Conservation (phyloP, 495 filamentous ascomycete species). For the Penicillium longicatenatum region DNA sequence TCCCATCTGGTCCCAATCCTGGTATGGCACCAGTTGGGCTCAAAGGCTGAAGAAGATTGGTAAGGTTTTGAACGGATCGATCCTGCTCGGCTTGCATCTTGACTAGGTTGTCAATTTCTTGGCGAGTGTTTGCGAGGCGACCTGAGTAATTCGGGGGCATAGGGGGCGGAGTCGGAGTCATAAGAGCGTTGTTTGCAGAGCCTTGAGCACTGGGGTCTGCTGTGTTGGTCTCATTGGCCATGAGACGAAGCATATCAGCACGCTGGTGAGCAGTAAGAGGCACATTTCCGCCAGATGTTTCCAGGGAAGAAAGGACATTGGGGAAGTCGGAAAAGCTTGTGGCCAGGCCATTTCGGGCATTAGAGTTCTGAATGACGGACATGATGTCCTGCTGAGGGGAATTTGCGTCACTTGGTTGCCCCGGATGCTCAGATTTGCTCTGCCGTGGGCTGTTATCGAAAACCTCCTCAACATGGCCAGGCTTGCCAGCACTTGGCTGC, state of each 20-base stretch:
- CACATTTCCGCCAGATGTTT: slow-evolving; percentile 62
- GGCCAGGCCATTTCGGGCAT: slow-evolving; percentile 58
- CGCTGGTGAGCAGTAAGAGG: slow-evolving; percentile 78
- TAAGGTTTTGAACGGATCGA: slow-evolving; percentile 68
- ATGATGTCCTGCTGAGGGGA: slow-evolving; percentile 73
- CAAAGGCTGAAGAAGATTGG: slow-evolving; percentile 70
- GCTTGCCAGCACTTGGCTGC: slow-evolving; percentile 36
- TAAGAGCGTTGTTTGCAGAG: slow-evolving; percentile 54
- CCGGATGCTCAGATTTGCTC: slow-evolving; percentile 16
- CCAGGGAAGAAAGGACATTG: slow-evolving; percentile 68
- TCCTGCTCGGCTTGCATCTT: slow-evolving; percentile 74
- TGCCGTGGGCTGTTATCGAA: slow-evolving; percentile 45
- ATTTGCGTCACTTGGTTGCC: slow-evolving; percentile 24
- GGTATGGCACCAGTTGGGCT: slow-evolving; percentile 81
- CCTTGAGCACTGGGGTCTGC: slow-evolving; percentile 28
- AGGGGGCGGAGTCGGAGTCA: slow-evolving; percentile 59
- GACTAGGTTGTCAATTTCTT: slow-evolving; percentile 72
- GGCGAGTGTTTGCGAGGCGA: slow-evolving; percentile 61
- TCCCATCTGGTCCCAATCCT: slow-evolving; percentile 57
- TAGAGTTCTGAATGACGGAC: slow-evolving; percentile 80
- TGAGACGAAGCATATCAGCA: slow-evolving; percentile 75
- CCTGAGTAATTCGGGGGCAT: slow-evolving; percentile 57
- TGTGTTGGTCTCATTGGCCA: slow-evolving; percentile 57
- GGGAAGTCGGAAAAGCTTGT: slow-evolving; percentile 66
- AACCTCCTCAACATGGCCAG: slow-evolving; percentile 48